phyloP scores from a whole-genome alignment of 2,329 filamentous ascomycete species.

The Fusarium setosum region DNA sequence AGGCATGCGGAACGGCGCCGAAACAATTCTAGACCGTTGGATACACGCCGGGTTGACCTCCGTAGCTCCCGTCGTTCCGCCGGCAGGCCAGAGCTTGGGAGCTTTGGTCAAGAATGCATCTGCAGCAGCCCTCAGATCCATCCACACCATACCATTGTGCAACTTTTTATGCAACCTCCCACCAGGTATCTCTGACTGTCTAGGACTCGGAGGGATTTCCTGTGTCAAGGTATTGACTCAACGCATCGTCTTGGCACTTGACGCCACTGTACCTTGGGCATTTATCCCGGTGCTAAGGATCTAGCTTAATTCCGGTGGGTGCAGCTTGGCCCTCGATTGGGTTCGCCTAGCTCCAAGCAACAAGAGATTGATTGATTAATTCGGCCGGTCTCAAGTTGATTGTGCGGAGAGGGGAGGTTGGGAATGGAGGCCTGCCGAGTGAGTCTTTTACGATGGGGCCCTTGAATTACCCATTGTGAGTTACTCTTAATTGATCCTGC shows the following conservation, averaged over 20 bases:
- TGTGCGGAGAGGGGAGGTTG: not conserved
- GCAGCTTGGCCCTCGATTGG: not conserved
- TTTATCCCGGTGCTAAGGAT: not conserved
- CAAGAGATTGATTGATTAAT: conserved; percentile 1
- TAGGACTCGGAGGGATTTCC: not conserved
- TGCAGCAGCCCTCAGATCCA: not conserved
- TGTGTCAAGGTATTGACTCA: not conserved
- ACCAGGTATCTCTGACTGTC: not conserved
- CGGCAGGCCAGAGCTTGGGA: conserved; percentile 5
- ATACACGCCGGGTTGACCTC: conserved; percentile 7
- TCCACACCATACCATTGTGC: not conserved
- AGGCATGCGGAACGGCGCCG: conserved; percentile 2
- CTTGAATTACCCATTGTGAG: not conserved
- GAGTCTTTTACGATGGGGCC: not conserved
- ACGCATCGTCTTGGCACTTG: not conserved
- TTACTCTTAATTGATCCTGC: not conserved
- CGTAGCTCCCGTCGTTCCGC: conserved; percentile 19
- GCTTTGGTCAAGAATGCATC: not conserved
- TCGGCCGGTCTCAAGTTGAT: not conserved
- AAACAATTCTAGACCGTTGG: conserved; percentile 2
- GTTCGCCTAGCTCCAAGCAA: not conserved
- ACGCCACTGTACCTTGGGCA: too few relatives aligned
- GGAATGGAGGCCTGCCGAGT: not conserved
- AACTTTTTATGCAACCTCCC: not conserved
- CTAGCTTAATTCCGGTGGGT: not conserved